phyloP scores from a whole-genome alignment of 805 yeast genomes.

The Cyberlindnera saturnus region DNA sequence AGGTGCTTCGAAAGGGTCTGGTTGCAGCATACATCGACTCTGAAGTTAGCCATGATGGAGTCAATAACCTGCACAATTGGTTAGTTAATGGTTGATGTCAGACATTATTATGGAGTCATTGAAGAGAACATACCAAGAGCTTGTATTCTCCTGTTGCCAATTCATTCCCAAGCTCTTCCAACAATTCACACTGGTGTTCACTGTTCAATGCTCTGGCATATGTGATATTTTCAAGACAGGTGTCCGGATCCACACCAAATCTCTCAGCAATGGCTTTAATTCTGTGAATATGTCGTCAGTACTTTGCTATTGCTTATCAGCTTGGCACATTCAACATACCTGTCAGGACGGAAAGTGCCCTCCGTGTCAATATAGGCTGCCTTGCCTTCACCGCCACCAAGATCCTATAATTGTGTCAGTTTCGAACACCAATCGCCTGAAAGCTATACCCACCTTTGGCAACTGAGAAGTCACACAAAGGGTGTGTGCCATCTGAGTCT shows the following conservation, averaged over 20 bases:
- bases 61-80: slow-evolving; percentile 37
- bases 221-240: slow-evolving; percentile 63
- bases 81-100: not conserved
- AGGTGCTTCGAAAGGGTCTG: not conserved
- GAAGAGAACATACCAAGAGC: slow-evolving; percentile 35
- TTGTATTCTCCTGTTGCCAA: slow-evolving; percentile 63
- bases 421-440: not conserved
- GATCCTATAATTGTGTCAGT: not conserved
- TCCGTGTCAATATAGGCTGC: slow-evolving; percentile 77
- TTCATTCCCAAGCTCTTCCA: slow-evolving; percentile 60
- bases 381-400: slow-evolving; percentile 81
- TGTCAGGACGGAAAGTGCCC: slow-evolving; percentile 74
- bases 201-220: slow-evolving; percentile 74
- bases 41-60: slow-evolving; percentile 72
- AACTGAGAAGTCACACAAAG: slow-evolving; percentile 71
- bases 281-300: slow-evolving; percentile 21
- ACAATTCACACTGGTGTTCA: slow-evolving; percentile 71
- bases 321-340: not conserved
- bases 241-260: slow-evolving; percentile 63
- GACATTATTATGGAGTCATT: not conserved
- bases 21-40: slow-evolving; percentile 48
- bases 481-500: slow-evolving; percentile 77
- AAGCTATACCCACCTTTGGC: slow-evolving; percentile 36
- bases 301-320: not conserved
- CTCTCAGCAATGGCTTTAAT: slow-evolving; percentile 59